These are phyloP conservation scores for Xylogone sp. DNA, from an alignment of 2,329 filamentous ascomycete genomes.

Conservation along the genomic window DNA sequence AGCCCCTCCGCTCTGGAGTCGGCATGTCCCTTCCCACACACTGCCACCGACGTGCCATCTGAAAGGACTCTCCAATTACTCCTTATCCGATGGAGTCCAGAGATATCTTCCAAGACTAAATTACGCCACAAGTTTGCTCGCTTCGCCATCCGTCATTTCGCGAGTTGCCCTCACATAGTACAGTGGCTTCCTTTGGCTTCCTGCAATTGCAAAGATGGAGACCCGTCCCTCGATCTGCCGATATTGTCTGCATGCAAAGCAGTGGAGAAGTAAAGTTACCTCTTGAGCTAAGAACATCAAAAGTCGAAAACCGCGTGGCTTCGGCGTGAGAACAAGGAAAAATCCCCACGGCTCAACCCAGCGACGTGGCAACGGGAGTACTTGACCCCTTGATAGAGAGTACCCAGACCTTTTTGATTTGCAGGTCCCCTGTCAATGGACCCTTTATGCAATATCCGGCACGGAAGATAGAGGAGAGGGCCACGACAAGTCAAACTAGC, in stretches of 20 bases:
- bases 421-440: not conserved
- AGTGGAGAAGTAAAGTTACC: not conserved
- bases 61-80: too few species aligned
- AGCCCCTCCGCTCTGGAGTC: too few species aligned
- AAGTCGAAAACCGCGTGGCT: not conserved
- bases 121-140: too few species aligned
- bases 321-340: not conserved
- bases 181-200: too few species aligned
- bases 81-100: too few species aligned
- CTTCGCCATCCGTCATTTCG: too few species aligned
- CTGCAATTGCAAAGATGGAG: too few species aligned
- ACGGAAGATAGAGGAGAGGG: not conserved
- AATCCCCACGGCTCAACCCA: not conserved
- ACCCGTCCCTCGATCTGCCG: not conserved
- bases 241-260: not conserved
- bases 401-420: not conserved
- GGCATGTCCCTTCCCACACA: too few species aligned
- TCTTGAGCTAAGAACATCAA: not conserved
- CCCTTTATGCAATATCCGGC: not conserved
- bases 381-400: not conserved
- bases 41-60: too few species aligned
- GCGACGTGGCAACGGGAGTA: not conserved
- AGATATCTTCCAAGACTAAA: too few species aligned
- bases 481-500: not conserved
- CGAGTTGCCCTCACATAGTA: too few species aligned